Evolutionary conservation across 2,329 filamentous ascomycete genomes (phyloP), one percentile per base, ranked within the genome.

Genomic region (Exophiala phaeomuriformis): DNA sequence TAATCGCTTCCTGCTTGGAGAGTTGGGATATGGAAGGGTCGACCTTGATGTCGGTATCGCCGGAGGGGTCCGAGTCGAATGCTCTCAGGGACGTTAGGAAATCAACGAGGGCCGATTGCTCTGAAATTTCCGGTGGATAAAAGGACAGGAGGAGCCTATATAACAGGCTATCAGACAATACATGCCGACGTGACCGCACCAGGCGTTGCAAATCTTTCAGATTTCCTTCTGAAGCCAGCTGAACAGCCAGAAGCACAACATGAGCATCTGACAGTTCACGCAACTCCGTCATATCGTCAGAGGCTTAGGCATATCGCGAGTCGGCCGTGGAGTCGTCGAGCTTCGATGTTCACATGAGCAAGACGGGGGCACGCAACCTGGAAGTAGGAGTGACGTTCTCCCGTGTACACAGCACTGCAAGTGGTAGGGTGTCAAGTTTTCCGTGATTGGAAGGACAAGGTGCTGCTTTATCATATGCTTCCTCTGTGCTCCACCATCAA

Each of bases 111-210:
- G 39, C 7, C 1, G 47, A 37, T 31, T 68, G 65, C 3, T 69
- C 67, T 2, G 81, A 78, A 27, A 79, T 75, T 58, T 74, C 77
- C 64, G 82, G 79, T 19, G 81, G 81, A n/a, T 84, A 72, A 61
- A 77, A 83, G 52, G 79, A 81, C 57, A 84, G 69, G 49, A 84
- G 67, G 47, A 85, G 79, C 56, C 78, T 77, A 55, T 84, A 72
- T 49, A 80, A 66, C 10, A 81, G 72, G 55, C 78, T 76, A 31
- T 73, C 68, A 46, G 83, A 71, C 53, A 73, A 67, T 54, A 66
- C 71, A 60, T 75, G 66, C 45, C 71, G 71, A 48, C 75, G 75
- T 46, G 70, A 67, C 41, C 75, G 69, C 56, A 76, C 75, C 58
- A 84, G 67, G 57, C 71, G 68, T 56, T 75, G 75, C 29, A 85